Evolutionary conservation across 2,329 filamentous ascomycete species (phyloP), one percentile per base, ranked within the genome.

Genomic region (Canariomyces notabilis): DNA sequence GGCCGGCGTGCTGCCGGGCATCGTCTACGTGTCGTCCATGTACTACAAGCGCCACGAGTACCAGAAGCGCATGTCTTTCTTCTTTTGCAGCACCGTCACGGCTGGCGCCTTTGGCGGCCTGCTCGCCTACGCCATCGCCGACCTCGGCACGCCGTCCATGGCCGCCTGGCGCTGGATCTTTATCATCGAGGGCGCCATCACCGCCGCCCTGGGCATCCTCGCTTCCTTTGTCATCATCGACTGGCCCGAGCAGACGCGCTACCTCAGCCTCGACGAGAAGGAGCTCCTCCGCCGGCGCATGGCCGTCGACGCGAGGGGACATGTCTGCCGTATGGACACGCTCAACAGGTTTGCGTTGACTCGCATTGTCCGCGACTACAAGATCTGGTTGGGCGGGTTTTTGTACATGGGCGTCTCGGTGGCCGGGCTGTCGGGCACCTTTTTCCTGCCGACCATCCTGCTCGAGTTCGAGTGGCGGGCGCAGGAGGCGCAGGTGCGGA

Each of bases 101-200:
- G 68, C 62, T 15, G 67, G 70, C 15, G 71, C 67, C 5, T 69
- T 73, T 47, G 68, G 68, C 34, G 71, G 70, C n/a, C 44, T 77
- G 1, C 62, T 78, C 1, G 74, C 75, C 2, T 75, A 69, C 38
- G 70, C 61, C 2, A 75, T 77, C 43, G 60, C 66, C 11, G 58
- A 67, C 11, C 67, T 77, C 49, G 63, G 71, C 29, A 72, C 73
- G 2, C 58, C 12, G 53, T 73, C 15, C 6, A 40, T 40, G 40
- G 57, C 59, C 1, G 70, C 71, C 1, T 79, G 72, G 72, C 66
- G 73, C 37, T 79, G 76, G 74, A 75, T 76, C 21, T 79, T 79
- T 49, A 72, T 79, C 37, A 60, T 78, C 3, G 75, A 79, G 53
- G 75, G 75, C 1, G 51, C 72, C 1, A 47, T 65, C 1, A 71